Evolutionary conservation across 1,284 basidiomycete species (phyloP), one percentile per base, ranked within the genome.

Genomic region (Stereum hirsutum): DNA sequence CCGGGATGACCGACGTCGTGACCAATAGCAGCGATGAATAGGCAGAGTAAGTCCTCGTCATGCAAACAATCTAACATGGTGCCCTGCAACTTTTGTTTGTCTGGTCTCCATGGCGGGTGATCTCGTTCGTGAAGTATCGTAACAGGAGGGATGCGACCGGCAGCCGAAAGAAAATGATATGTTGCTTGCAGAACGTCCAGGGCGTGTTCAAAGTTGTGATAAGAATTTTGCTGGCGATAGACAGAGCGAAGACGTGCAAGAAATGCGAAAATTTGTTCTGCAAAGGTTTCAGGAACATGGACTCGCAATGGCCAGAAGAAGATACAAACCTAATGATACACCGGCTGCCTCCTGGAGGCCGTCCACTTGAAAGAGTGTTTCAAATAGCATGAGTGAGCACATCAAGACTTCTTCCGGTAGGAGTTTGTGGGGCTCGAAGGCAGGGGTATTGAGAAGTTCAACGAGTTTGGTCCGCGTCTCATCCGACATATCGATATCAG

Each of bases 1-100:
- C 93, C 94, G 0, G 93, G 94, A 64, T 97, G 93, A 0, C 90
- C 93, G 12, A 92, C 91, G 61, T 97, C 93, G 57, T 97, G 94
- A 0, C 93, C 93, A 52, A 96, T 90, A 28, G 92, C 90, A 4
- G 89, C 91, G 40, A 96, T 70, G 55, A 86, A 83, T 11, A 96
- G 64, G 1, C 85, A 79, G 52, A 96, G 84, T 6, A 96, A 65
- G 56, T 95, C 92, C 48, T 78, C 71, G 12, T 78, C 60, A 50
- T 65, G 64, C 57, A 81, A 57, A 63, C 70, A 65, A 46, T 72
- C 66, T n/a, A 78, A 58, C 43, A 81, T 61, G 17, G 62, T 61
- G 37, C 39, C 37, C 8, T 68, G 69, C 25, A 55, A 60, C 43
- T 69, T 60, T 42, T 38, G 57, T 49, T 68, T 68, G 35, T 64